Conservation (phyloP, 345 rosid species). For the Acer negundo region DNA sequence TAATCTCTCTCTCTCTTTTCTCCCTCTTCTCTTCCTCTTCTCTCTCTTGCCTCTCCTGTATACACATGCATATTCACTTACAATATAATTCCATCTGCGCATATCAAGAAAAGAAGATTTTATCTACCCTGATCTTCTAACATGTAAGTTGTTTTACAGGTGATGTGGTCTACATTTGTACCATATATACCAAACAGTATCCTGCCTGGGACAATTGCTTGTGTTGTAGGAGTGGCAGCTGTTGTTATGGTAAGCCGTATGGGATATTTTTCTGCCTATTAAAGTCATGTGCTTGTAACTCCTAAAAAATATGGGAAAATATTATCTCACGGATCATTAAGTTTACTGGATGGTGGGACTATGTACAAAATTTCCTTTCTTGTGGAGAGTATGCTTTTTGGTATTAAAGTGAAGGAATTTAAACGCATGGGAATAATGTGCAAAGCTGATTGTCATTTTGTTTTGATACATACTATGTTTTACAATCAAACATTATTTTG, state of each 20-base stretch:
- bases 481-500: neutral
- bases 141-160: constrained; percentile 39
- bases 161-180: constrained; percentile 95
- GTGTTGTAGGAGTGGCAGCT: constrained; percentile 58
- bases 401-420: neutral
- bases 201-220: constrained; percentile 68
- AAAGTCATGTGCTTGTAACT: neutral
- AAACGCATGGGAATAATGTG: neutral
- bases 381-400: neutral
- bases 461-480: neutral
- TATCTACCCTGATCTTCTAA: constrained; percentile 6
- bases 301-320: neutral
- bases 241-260: constrained; percentile 66
- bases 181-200: constrained; percentile 68
- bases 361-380: neutral
- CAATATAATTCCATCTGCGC: neutral
- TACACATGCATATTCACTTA: neutral
- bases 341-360: neutral
- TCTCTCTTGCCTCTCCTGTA: neutral
- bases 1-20: constrained; percentile 25
- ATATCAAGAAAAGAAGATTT: neutral
- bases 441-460: neutral
- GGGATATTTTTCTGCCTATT: constrained; percentile 10
- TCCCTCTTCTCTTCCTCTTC: neutral
- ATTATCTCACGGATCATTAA: neutral